A percentile compares a stretch with the other conserved stretches of the same genome.
Conservation (phyloP, 1,284 basidiomycete species). For the Fomes fomentarius region DNA sequence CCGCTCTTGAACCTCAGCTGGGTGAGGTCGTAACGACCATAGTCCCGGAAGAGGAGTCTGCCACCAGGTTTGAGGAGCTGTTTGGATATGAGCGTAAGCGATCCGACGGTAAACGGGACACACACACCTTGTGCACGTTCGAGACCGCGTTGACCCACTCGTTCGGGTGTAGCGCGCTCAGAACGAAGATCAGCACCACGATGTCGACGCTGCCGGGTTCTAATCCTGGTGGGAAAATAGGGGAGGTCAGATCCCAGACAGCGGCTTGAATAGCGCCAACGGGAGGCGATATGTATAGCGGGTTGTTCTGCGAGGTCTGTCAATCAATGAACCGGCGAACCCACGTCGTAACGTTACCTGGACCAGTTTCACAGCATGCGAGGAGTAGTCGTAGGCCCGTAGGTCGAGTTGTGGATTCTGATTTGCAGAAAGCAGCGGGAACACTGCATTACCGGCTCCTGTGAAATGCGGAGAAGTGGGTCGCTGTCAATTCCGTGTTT, state of each 20-base stretch:
- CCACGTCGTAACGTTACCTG: constrained; percentile 50
- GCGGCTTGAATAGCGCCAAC: constrained; percentile 76
- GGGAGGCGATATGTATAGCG: constrained; percentile 71
- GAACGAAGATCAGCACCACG: constrained; percentile 91
- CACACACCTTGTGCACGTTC: constrained; percentile 77
- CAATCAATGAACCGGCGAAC: neutral
- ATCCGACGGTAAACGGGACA: neutral
- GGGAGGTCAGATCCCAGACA: constrained; percentile 90
- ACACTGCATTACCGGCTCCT: constrained; percentile 95
- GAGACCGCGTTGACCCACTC: constrained; percentile 89
- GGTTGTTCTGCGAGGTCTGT: constrained; percentile 50
- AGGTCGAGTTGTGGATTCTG: constrained; percentile 77
- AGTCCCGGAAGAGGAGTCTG: constrained; percentile 87
- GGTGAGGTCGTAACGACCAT: constrained; percentile 92
- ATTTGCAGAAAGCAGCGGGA: constrained; percentile 85
- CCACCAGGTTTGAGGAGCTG: constrained; percentile 93
- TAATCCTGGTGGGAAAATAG: constrained; percentile 66
- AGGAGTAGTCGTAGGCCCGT: constrained; percentile 91
- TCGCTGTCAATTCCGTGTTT: neutral
- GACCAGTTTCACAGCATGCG: constrained; percentile 90
- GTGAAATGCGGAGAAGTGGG: neutral
- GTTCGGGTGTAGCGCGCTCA: constrained; percentile 91
- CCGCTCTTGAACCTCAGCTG: constrained; percentile 92
- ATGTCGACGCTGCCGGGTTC: constrained; percentile 79
- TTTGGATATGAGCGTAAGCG: neutral